phyloP scores from a whole-genome alignment of 139 green algal species.

The Coccomyxa sp. region DNA sequence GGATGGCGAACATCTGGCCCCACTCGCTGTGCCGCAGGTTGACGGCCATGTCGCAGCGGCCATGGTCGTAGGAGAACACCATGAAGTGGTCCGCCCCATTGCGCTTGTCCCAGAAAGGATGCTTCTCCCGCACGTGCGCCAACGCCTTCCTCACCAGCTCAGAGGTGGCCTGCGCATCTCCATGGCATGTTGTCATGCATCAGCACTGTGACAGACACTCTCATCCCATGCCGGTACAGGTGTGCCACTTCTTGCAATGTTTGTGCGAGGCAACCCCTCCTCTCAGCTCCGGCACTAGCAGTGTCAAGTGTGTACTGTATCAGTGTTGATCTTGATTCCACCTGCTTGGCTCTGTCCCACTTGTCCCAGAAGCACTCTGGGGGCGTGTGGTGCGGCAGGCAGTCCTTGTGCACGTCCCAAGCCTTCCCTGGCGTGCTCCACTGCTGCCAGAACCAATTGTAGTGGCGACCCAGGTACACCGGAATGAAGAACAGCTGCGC shows the following conservation, averaged over 20 bases:
- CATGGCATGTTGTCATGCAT: no score
- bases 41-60: background rate
- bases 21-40: background rate
- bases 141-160: background rate
- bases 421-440: background rate
- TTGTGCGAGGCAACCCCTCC: no score
- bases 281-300: no score
- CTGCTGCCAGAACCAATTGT: constrained; percentile 4
- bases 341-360: constrained; percentile 1
- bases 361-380: constrained; percentile 3
- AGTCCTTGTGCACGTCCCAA: background rate
- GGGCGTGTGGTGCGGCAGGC: background rate
- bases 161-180: background rate
- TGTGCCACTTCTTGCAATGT: no score
- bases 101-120: background rate
- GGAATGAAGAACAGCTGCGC: constrained; percentile 5
- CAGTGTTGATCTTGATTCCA: background rate
- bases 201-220: no score
- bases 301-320: no score
- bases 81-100: constrained; percentile 5
- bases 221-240: no score
- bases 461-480: background rate
- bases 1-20: background rate
- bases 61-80: background rate
- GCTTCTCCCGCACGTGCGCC: background rate